A percentile compares a stretch with the other conserved stretches of the same genome.
These are phyloP conservation scores for Fusarium multiceps DNA, from an alignment of 2,329 filamentous ascomycete genomes.

Conservation along the genomic window DNA sequence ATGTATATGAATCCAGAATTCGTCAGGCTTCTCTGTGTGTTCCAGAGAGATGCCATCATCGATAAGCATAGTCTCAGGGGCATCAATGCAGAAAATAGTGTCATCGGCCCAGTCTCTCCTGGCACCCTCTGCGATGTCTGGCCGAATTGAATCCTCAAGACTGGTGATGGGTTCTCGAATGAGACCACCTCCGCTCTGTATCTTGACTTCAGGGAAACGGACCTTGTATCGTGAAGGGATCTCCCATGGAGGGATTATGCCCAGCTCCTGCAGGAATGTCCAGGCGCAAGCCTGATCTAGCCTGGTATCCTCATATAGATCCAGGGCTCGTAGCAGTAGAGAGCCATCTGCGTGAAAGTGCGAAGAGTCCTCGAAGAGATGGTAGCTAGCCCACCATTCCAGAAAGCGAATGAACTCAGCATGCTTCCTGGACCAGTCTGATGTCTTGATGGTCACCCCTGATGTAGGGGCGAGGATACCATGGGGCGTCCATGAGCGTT, in stretches of 20 bases:
- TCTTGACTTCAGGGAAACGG: conserved; percentile 62
- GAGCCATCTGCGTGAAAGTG: conserved; percentile 71
- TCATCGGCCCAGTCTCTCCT: conserved; percentile 69
- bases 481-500: conserved; percentile 60
- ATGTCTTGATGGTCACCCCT: conserved; percentile 31
- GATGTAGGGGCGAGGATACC: conserved; percentile 56
- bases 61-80: conserved; percentile 73
- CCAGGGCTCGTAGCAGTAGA: conserved; percentile 69
- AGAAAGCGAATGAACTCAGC: conserved; percentile 73
- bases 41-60: conserved; percentile 84
- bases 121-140: conserved; percentile 59
- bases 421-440: conserved; percentile 48
- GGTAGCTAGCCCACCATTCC: conserved; percentile 72
- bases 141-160: conserved; percentile 50
- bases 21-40: conserved; percentile 59
- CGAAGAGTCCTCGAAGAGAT: conserved; percentile 63
- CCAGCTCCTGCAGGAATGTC: conserved; percentile 81
- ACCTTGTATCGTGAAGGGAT: conserved; percentile 71
- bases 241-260: conserved; percentile 77
- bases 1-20: conserved; percentile 82
- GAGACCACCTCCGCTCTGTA: conserved; percentile 58
- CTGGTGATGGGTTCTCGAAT: conserved; percentile 49
- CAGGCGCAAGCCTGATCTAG: conserved; percentile 61
- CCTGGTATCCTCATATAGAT: conserved; percentile 64
- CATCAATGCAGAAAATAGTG: conserved; percentile 79